These are phyloP conservation scores for Phaeosphaeriaceae sp. DNA, from an alignment of 2,329 filamentous ascomycete genomes.

Conservation along the genomic window DNA sequence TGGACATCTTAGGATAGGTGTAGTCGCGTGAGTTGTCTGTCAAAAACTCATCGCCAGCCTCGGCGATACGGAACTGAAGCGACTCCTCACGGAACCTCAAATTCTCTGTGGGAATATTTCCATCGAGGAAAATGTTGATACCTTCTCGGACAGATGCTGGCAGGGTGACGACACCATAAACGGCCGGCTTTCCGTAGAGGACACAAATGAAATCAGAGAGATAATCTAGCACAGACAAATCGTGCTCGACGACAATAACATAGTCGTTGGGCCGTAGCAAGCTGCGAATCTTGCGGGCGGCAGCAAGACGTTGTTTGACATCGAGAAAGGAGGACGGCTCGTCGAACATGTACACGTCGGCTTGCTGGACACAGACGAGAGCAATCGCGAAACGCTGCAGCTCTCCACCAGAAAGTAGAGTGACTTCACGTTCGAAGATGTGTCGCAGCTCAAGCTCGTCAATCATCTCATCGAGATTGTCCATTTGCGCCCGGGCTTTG, in stretches of 20 bases:
- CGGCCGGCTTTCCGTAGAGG: slow-evolving; percentile 91
- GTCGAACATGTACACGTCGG: slow-evolving; percentile 98
- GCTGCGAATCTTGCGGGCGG: slow-evolving; percentile 89
- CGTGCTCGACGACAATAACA: slow-evolving; percentile 98
- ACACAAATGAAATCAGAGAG: slow-evolving; percentile 98
- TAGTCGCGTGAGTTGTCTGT: slow-evolving; percentile 85
- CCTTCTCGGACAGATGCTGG: slow-evolving; percentile 96
- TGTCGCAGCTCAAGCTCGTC: slow-evolving; percentile 85
- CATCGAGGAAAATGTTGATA: slow-evolving; percentile 99
- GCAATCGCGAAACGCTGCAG: slow-evolving; percentile 97
- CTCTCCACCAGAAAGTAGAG: slow-evolving; percentile 92
- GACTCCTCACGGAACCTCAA: slow-evolving; percentile 97
- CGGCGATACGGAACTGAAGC: slow-evolving; percentile 90
- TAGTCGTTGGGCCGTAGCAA: slow-evolving; percentile 89
- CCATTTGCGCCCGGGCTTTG: slow-evolving; percentile 75
- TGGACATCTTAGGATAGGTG: slow-evolving; percentile 87
- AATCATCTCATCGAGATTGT: slow-evolving; percentile 81
- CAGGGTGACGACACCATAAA: slow-evolving; percentile 97
- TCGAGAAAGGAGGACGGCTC: slow-evolving; percentile 98
- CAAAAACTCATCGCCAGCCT: slow-evolving; percentile 86
- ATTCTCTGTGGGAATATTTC: slow-evolving; percentile 98
- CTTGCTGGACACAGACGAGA: slow-evolving; percentile 92
- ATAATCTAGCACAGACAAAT: slow-evolving; percentile 97
- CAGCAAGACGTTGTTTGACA: slow-evolving; percentile 97
- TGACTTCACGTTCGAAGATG: slow-evolving; percentile 90